Evolutionary conservation across 1,139 yeast species (phyloP).

Genomic region (Arxiozyma telluris): DNA sequence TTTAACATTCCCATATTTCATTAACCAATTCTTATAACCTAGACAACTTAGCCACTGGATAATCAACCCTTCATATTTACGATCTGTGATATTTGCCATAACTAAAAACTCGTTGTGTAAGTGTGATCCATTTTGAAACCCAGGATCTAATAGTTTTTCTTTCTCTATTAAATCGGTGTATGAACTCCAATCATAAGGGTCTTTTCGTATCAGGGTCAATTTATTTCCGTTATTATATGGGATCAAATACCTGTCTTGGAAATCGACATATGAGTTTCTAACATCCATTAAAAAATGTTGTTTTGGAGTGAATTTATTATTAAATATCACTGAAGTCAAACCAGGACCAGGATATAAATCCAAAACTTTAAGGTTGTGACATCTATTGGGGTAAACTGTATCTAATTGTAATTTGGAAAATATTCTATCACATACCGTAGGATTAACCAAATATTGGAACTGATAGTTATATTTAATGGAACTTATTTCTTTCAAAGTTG

Average conservation of each 20-base stretch:
- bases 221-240: constrained; percentile 11
- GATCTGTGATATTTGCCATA: constrained; percentile 52
- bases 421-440: constrained; percentile 11
- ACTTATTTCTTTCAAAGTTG: constrained; percentile 7
- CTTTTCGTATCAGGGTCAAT: constrained; percentile 30
- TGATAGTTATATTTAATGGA: constrained; percentile 20
- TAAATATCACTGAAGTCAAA: constrained; percentile 40
- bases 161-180: constrained; percentile 39
- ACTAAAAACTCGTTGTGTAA: constrained; percentile 56
- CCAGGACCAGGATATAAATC: constrained; percentile 60
- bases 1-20: constrained; percentile 61
- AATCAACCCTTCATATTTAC: constrained; percentile 55
- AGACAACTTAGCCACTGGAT: constrained; percentile 73
- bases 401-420: background rate
- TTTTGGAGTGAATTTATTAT: constrained; percentile 48
- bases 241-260: constrained; percentile 31
- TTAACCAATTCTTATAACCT: constrained; percentile 66
- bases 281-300: constrained; percentile 54
- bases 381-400: constrained; percentile 16
- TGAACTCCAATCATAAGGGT: constrained; percentile 60
- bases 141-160: constrained; percentile 38
- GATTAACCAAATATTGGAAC: constrained; percentile 32
- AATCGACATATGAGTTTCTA: constrained; percentile 34
- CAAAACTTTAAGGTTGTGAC: constrained; percentile 45
- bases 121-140: constrained; percentile 35